Evolutionary conservation across 2,329 filamentous ascomycete species (phyloP).

Genomic region (Clonostachys sp.): DNA sequence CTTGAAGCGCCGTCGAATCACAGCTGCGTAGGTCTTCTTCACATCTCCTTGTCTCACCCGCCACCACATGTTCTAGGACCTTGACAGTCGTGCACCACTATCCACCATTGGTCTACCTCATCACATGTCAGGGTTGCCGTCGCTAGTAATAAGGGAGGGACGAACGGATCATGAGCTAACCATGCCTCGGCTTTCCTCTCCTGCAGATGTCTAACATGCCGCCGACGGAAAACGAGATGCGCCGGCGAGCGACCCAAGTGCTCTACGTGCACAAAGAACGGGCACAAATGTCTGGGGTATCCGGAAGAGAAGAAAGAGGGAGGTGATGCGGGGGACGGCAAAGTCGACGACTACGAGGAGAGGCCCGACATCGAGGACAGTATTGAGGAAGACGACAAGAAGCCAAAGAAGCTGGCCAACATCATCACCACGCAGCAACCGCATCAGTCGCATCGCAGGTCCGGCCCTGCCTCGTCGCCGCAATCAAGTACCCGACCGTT

Average conservation of each 20-base stretch:
- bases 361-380: constrained; percentile 21
- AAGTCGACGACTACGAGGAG: constrained; percentile 15
- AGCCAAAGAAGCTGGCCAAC: constrained; percentile 5
- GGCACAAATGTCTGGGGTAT: constrained; percentile 66
- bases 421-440: background rate
- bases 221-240: constrained; percentile 72
- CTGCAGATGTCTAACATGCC: constrained; percentile 64
- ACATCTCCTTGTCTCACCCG: background rate
- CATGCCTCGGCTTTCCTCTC: background rate
- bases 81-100: background rate
- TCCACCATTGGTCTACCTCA: background rate
- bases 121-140: background rate
- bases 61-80: too few relatives aligned
- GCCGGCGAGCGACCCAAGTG: constrained; percentile 69
- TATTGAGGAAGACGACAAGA: constrained; percentile 27
- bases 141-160: too few relatives aligned
- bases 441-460: background rate
- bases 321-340: constrained; percentile 9
- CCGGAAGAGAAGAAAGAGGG: constrained; percentile 47
- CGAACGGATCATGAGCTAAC: too few relatives aligned
- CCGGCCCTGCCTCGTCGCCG: too few relatives aligned
- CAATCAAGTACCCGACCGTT: too few relatives aligned
- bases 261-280: constrained; percentile 68
- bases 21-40: constrained; percentile 61
- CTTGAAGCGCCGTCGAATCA: constrained; percentile 73